Percentiles rank a stretch among this genome's conserved stretches.
Evolutionary conservation across 2,329 filamentous ascomycete genomes (phyloP).

Genomic region (Epichloe typhina): DNA sequence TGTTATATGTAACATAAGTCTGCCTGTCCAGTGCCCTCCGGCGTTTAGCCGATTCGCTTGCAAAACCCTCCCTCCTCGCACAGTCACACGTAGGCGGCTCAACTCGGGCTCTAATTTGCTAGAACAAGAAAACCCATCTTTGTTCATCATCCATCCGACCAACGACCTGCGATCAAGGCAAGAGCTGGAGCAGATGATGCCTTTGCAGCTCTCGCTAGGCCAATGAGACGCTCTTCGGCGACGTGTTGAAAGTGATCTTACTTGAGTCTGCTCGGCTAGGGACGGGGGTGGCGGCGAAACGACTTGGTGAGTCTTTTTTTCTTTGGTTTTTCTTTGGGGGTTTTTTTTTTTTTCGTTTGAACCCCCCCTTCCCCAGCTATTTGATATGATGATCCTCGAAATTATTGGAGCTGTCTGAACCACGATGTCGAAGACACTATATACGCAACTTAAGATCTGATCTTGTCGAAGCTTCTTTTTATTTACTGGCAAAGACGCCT

Average conservation of each 20-base stretch:
- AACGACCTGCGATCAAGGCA: neutral
- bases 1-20: neutral
- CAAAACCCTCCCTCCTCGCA: neutral
- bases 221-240: conserved; percentile 5
- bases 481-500: neutral
- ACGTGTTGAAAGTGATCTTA: conserved; percentile 2
- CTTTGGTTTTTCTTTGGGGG: neutral
- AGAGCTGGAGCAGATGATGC: conserved; percentile 3
- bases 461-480: neutral
- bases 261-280: neutral
- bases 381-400: conserved; percentile 28
- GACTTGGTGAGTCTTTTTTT: neutral
- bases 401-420: conserved; percentile 70
- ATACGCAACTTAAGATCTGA: conserved; percentile 37
- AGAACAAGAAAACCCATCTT: neutral
- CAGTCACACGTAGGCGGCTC: neutral
- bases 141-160: neutral
- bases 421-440: conserved; percentile 44
- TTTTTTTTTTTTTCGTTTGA: neutral
- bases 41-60: conserved; percentile 1
- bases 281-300: neutral
- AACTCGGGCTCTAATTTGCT: neutral
- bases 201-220: conserved; percentile 2
- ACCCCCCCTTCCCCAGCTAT: neutral
- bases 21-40: neutral